Conservation (phyloP, 2,329 filamentous ascomycete species). For the Lasiodiplodia sp. region DNA sequence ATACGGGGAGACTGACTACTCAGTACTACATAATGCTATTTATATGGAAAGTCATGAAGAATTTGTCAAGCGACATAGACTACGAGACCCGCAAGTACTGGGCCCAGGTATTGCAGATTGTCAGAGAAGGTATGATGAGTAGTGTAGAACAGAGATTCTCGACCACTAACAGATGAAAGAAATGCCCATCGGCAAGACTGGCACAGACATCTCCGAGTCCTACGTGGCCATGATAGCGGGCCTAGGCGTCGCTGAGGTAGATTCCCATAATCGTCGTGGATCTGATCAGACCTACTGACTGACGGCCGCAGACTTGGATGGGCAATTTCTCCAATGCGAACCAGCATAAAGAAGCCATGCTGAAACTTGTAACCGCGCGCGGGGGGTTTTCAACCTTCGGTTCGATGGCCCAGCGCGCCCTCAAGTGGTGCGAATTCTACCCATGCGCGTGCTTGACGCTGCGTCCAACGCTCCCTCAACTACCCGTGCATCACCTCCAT, state of each 20-base stretch:
- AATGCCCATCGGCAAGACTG: constrained; percentile 9
- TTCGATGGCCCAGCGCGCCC: neutral
- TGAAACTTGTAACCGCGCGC: neutral
- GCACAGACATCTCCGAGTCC: neutral
- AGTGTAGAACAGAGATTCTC: too few species aligned
- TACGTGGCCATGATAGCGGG: constrained; percentile 8
- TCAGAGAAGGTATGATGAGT: neutral
- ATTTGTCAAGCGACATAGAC: neutral
- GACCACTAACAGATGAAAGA: neutral
- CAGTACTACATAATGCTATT: constrained; percentile 8
- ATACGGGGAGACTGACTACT: neutral
- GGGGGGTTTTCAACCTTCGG: neutral
- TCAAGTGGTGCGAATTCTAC: constrained; percentile 17
- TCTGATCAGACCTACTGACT: neutral
- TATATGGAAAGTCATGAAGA: constrained; percentile 9
- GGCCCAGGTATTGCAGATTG: neutral
- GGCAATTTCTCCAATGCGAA: neutral
- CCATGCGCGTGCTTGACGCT: neutral
- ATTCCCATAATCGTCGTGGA: neutral
- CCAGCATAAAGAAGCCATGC: neutral
- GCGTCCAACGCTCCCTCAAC: neutral
- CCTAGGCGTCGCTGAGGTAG: constrained; percentile 4
- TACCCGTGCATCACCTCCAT: neutral
- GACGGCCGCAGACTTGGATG: neutral
- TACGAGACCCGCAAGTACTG: neutral